These are phyloP conservation scores for Carex myosuroides DNA, from an alignment of 176 grass and related monocot genomes.

Conservation along the genomic window DNA sequence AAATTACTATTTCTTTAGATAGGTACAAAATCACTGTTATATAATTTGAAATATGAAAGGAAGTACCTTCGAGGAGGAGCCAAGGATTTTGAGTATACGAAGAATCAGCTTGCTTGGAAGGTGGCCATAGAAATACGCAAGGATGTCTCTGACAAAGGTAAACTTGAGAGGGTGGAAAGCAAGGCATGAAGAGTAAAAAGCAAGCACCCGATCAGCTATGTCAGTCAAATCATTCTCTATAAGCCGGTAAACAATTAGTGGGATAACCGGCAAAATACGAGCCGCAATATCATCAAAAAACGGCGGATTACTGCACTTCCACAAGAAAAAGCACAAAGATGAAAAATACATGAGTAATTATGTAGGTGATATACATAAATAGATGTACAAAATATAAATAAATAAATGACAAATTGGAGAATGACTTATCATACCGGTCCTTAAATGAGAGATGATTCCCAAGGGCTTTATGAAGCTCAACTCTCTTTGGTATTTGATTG, in stretches of 20 bases:
- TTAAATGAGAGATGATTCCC: constrained; percentile 99
- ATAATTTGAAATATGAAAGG: neutral
- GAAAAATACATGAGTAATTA: neutral
- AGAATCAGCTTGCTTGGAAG: constrained; percentile 86
- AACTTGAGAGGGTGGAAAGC: constrained; percentile 91
- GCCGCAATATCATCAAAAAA: constrained; percentile 98
- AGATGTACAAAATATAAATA: constrained; percentile 5
- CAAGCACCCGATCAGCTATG: constrained; percentile 82
- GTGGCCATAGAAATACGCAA: constrained; percentile 95
- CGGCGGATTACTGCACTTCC: constrained; percentile 70
- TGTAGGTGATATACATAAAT: neutral
- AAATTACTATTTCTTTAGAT: too few species aligned
- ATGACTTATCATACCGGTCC: constrained; percentile 66
- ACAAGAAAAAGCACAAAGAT: constrained; percentile 13
- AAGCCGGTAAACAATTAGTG: constrained; percentile 90
- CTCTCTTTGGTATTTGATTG: constrained; percentile 94
- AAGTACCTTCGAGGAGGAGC: constrained; percentile 74
- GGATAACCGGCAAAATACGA: constrained; percentile 79
- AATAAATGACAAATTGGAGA: constrained; percentile 14
- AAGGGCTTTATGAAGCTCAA: constrained; percentile 92
- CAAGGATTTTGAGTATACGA: constrained; percentile 73
- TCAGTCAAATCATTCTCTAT: constrained; percentile 89
- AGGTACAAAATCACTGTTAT: too few species aligned
- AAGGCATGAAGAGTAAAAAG: constrained; percentile 67
- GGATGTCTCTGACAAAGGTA: constrained; percentile 93